Conservation (phyloP, 202 grass and related monocot genomes). For the Bolboschoenoplectus hybrid region DNA sequence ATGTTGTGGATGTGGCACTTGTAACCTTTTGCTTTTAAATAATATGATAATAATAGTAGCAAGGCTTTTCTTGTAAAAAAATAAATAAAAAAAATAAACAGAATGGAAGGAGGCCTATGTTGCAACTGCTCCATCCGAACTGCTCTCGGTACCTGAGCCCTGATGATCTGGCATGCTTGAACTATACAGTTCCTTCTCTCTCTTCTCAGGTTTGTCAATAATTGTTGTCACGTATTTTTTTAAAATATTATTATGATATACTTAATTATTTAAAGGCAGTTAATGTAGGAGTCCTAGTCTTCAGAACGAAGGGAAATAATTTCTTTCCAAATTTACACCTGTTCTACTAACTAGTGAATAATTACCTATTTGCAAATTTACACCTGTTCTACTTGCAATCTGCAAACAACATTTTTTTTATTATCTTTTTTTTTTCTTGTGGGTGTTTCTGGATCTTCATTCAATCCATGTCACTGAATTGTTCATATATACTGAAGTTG, state of each 20-base stretch:
- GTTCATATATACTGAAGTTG: neutral
- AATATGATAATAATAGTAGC: neutral
- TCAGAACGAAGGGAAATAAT: neutral
- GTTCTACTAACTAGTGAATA: neutral
- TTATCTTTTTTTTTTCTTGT: neutral
- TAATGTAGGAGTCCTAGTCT: neutral
- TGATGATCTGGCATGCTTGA: conserved; percentile 65
- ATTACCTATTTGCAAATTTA: neutral
- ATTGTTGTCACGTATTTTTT: conserved; percentile 19
- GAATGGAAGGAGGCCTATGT: conserved; percentile 83
- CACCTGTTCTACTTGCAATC: neutral
- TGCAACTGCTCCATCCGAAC: conserved; percentile 77
- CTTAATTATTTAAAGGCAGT: conserved; percentile 12
- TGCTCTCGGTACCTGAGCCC: conserved; percentile 73
- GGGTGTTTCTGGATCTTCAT: neutral
- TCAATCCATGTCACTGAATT: neutral
- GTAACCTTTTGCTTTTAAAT: neutral
- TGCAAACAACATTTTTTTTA: neutral
- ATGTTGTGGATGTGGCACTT: neutral
- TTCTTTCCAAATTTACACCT: neutral
- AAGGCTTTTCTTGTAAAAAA: neutral
- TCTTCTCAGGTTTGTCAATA: conserved; percentile 58
- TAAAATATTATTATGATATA: conserved; percentile 9
- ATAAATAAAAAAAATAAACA: conserved; percentile 20
- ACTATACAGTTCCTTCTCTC: conserved; percentile 75